Evolutionary conservation across 2,329 filamentous ascomycete genomes (phyloP), one percentile per base, ranked within the genome.

Genomic region (Colletotrichum neosansevieriae): DNA sequence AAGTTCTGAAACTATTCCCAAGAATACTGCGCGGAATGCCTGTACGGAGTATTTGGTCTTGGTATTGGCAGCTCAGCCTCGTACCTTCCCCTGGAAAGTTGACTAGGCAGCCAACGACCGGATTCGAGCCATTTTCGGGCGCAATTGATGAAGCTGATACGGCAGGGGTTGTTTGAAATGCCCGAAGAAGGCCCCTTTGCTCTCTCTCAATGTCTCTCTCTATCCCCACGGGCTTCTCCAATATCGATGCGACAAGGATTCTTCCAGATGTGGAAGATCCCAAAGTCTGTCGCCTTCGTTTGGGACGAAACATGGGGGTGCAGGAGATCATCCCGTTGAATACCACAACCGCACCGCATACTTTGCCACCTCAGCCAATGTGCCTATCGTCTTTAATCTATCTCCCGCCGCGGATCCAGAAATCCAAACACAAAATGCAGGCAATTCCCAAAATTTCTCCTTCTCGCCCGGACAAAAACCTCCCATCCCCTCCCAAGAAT

Each of bases 261-360:
- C 10, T 10, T 36, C 29, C 49, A 53, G 49, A 36, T 15, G 15
- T 29, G 12, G 15, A 34, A 45, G 5, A 45, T n/a, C n/a, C 29
- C n/a, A 38, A 15, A 38, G 36, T 5, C 29, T 11, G 29, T 36
- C 9, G 10, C 19, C 36, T 24, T 11, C 24, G 56, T 24, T 17
- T 51, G 44, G 19, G 45, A 51, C 47, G 58, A 42, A 60, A 50
- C 32, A 50, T 36, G 58, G 34, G 58, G 34, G 36, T 50, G 58
- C 45, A 24, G 34, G 19, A 24, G 13, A 50, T 34, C 58, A n/a
- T 42, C 40, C 40, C n/a, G 56, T 17, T 40, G 29, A 58, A 29
- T 13, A 15, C 56, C 42, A 15, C 44, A 36, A 29, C 49, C 49
- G 49, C 29, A 53, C 21, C 45, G 50, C 10, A 29, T 60, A 32